These are phyloP conservation scores for Aspergillus texensis DNA, from an alignment of 2,329 filamentous ascomycete genomes.

Conservation along the genomic window DNA sequence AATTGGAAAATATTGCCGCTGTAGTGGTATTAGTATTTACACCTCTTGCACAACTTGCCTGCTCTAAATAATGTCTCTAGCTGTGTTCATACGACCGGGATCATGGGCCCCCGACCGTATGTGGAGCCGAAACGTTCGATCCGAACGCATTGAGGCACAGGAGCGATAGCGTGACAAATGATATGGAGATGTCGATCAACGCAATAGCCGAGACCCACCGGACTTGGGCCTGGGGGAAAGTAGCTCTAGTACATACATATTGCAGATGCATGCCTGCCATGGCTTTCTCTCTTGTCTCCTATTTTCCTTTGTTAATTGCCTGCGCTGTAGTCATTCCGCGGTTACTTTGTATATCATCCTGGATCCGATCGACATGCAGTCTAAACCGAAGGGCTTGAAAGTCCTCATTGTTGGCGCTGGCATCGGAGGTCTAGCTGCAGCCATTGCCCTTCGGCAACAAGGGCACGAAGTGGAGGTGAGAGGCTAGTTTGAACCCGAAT, in stretches of 20 bases:
- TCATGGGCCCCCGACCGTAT: conserved; percentile 13
- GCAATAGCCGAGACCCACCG: neutral
- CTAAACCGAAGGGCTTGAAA: conserved; percentile 22
- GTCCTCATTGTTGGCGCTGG: conserved; percentile 39
- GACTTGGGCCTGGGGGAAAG: neutral
- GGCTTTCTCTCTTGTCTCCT: neutral
- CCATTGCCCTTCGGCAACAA: conserved; percentile 55
- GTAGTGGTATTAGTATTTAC: neutral
- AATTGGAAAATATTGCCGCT: neutral
- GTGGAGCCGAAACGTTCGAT: conserved; percentile 31
- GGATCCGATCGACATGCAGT: neutral
- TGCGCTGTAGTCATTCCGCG: conserved; percentile 3
- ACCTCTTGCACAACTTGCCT: neutral
- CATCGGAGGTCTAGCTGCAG: conserved; percentile 37
- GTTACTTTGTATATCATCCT: neutral
- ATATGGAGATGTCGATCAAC: neutral
- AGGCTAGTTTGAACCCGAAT: neutral
- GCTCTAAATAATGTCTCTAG: conserved; percentile 2
- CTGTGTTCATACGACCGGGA: neutral
- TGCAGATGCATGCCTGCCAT: neutral
- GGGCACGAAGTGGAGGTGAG: conserved; percentile 51
- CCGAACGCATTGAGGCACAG: neutral
- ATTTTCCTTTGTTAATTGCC: neutral
- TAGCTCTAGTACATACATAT: neutral
- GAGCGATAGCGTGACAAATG: too few species aligned